Percentiles rank a stretch among this genome's conserved stretches.
phyloP scores from a whole-genome alignment of 306 rosid genomes.

The Vigna mungo region DNA sequence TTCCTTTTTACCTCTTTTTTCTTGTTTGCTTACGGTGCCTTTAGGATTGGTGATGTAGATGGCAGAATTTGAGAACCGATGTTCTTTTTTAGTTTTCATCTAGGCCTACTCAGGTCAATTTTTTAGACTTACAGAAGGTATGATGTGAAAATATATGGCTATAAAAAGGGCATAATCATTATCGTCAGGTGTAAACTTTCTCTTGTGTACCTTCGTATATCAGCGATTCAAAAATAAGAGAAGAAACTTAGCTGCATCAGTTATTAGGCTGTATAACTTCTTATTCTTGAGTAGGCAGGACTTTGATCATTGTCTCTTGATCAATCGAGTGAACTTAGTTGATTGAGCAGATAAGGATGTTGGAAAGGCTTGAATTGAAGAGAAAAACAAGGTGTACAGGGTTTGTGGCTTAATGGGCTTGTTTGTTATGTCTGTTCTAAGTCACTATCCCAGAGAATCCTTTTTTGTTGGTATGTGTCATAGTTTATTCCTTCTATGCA shows the following conservation, averaged over 20 bases:
- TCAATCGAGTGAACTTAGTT: slow-evolving; percentile 5
- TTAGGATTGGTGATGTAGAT: slow-evolving; percentile 23
- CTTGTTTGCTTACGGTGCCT: slow-evolving; percentile 28
- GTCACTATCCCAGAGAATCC: background rate
- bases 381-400: background rate
- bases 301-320: background rate
- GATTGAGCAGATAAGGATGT: slow-evolving; percentile 11
- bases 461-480: slow-evolving; percentile 5
- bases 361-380: background rate
- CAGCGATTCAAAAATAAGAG: slow-evolving; percentile 1
- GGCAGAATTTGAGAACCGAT: background rate
- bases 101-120: background rate
- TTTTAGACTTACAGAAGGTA: slow-evolving; percentile 23
- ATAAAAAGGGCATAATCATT: slow-evolving; percentile 14
- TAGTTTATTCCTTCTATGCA: slow-evolving; percentile 15
- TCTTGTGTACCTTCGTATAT: background rate
- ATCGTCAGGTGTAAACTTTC: background rate
- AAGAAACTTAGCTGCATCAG: slow-evolving; percentile 3
- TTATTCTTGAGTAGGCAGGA: background rate
- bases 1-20: slow-evolving; percentile 3
- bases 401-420: slow-evolving; percentile 3
- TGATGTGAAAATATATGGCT: background rate
- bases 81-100: background rate
- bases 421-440: slow-evolving; percentile 7
- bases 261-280: slow-evolving; percentile 6